Percentiles rank a stretch among this genome's conserved stretches.
phyloP scores from a whole-genome alignment of 1,284 basidiomycete genomes.

The Trichosporon coremiiforme region DNA sequence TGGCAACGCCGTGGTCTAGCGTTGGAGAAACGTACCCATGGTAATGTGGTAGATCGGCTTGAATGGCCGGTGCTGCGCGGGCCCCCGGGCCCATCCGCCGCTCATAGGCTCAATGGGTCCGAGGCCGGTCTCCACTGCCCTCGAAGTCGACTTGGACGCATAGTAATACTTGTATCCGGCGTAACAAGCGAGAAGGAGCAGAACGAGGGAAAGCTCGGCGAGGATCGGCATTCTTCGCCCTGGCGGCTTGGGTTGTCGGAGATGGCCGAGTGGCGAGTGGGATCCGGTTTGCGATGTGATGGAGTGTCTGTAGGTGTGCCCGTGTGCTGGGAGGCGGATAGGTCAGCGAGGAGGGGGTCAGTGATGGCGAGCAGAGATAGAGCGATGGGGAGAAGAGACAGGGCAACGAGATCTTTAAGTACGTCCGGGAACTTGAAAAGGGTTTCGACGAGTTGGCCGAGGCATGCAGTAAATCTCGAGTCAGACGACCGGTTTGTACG shows the following conservation, averaged over 20 bases:
- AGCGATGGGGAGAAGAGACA: too few species aligned
- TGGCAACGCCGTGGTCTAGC: too few species aligned
- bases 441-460: not conserved
- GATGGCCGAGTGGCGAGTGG: not conserved
- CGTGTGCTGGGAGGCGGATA: not conserved
- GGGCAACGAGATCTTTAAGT: not conserved
- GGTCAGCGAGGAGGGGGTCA: not conserved
- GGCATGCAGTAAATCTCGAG: not conserved
- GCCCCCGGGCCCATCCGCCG: not conserved
- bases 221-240: slow-evolving; percentile 10
- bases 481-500: too few species aligned
- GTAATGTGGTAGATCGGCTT: slow-evolving; percentile 35
- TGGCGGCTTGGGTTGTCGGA: not conserved
- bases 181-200: not conserved
- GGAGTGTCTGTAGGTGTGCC: not conserved
- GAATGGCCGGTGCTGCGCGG: slow-evolving; percentile 28
- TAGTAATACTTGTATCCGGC: not conserved
- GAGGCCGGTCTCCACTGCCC: not conserved
- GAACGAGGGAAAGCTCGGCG: slow-evolving; percentile 4
- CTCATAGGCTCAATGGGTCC: not conserved
- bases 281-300: not conserved
- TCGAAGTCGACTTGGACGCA: not conserved
- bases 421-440: not conserved
- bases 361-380: not conserved
- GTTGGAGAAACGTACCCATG: too few species aligned